Percentiles rank a stretch among this genome's conserved stretches.
Conservation (phyloP, 768 basidiomycete genomes). For the Artomyces pyxidatus region DNA sequence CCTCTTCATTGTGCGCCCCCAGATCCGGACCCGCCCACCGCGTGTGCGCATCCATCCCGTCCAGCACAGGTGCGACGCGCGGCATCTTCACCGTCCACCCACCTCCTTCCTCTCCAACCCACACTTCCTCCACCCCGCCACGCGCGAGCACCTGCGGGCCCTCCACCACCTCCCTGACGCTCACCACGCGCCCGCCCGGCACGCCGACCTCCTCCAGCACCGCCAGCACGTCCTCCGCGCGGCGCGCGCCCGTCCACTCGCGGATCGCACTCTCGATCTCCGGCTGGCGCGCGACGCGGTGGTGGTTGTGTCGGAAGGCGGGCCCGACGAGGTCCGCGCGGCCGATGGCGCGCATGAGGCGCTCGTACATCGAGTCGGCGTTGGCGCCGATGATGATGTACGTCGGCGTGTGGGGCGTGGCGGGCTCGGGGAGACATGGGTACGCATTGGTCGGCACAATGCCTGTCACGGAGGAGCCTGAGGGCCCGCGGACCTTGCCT, state of each 20-base stretch:
- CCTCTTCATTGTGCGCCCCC: constrained; percentile 35
- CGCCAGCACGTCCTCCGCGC: constrained; percentile 44
- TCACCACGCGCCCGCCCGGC: constrained; percentile 56
- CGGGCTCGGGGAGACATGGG: constrained; percentile 44
- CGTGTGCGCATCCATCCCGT: constrained; percentile 49
- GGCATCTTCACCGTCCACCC: constrained; percentile 66
- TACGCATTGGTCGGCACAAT: constrained; percentile 73
- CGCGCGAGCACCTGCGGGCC: constrained; percentile 47
- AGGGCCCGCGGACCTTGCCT: constrained; percentile 63
- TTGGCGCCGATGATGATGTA: constrained; percentile 71
- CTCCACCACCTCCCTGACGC: constrained; percentile 55
- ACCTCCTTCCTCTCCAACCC: constrained; percentile 32
- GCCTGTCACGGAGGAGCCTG: constrained; percentile 67
- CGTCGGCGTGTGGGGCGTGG: constrained; percentile 32
- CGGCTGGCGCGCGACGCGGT: constrained; percentile 33
- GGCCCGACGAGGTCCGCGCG: constrained; percentile 54
- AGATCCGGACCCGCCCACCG: constrained; percentile 65
- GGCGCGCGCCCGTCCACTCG: constrained; percentile 45
- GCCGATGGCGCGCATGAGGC: constrained; percentile 53
- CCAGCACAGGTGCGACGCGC: constrained; percentile 53
- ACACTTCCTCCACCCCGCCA: constrained; percentile 51
- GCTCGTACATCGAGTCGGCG: constrained; percentile 60
- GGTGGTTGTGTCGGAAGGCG: constrained; percentile 34
- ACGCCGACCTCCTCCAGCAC: constrained; percentile 45
- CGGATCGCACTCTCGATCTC: constrained; percentile 58